phyloP scores from a whole-genome alignment of 106 monocot genomes.

The Dendrobium huoshanense region DNA sequence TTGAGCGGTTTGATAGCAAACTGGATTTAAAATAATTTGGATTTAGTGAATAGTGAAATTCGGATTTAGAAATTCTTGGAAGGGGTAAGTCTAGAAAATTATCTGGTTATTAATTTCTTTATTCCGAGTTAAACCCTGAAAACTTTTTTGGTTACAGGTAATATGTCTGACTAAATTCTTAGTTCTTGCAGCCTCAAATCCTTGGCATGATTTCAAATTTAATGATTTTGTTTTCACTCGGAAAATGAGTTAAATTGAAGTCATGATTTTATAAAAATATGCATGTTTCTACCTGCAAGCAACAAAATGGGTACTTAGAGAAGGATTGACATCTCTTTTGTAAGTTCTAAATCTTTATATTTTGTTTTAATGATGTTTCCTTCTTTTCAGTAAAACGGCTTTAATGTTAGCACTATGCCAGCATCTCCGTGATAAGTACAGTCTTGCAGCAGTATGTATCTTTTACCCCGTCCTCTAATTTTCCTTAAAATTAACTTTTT shows the following conservation, averaged over 20 bases:
- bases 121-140: background rate
- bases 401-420: constrained; percentile 90
- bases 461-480: background rate
- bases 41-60: background rate
- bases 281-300: background rate
- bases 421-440: constrained; percentile 77
- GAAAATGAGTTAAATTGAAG: background rate
- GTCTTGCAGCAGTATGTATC: constrained; percentile 84
- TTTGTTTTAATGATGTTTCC: background rate
- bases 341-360: background rate
- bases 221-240: background rate
- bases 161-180: background rate
- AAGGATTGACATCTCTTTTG: background rate
- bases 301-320: background rate
- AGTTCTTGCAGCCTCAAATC: too few species aligned
- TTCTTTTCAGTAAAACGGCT: constrained; percentile 77
- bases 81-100: background rate
- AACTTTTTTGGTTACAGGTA: background rate
- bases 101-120: background rate
- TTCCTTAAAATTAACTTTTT: background rate
- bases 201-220: background rate
- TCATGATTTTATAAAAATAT: background rate
- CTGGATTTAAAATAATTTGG: background rate
- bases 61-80: background rate
- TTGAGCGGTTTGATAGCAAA: background rate